phyloP scores from a whole-genome alignment of 352 stramenopile genomes.

The Pythium myriotylum region DNA sequence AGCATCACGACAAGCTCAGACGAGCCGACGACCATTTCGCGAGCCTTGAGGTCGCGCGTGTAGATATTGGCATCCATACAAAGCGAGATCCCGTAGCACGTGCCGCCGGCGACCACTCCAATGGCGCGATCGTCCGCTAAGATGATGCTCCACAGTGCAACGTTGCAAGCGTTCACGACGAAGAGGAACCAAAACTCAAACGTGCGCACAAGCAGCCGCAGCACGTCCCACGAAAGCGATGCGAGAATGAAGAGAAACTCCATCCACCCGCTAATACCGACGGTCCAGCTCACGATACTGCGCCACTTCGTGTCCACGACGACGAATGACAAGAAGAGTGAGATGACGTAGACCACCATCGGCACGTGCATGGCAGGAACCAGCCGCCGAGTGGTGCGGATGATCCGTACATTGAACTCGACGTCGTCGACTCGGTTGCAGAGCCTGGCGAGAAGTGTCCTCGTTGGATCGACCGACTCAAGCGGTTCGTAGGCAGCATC shows the following conservation, averaged over 20 bases:
- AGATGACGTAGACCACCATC: not conserved
- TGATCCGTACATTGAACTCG: not conserved
- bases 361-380: not conserved
- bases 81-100: not conserved
- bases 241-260: not conserved
- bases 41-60: not conserved
- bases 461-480: not conserved
- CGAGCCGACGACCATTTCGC: not conserved
- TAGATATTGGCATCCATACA: not conserved
- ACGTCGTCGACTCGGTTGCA: constrained; percentile 1
- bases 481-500: not conserved
- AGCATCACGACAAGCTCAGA: not conserved
- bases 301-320: not conserved
- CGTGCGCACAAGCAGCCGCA: not conserved
- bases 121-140: not conserved
- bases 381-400: not conserved
- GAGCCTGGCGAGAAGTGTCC: not conserved
- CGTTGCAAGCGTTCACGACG: not conserved
- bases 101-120: too few relatives aligned
- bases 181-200: constrained; percentile 15
- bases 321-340: not conserved
- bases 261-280: not conserved
- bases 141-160: not conserved
- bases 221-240: not conserved
- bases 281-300: not conserved